A percentile compares a stretch with the other conserved stretches of the same genome.
Conservation (phyloP, 768 basidiomycete species). For the Tulasnella sp. region DNA sequence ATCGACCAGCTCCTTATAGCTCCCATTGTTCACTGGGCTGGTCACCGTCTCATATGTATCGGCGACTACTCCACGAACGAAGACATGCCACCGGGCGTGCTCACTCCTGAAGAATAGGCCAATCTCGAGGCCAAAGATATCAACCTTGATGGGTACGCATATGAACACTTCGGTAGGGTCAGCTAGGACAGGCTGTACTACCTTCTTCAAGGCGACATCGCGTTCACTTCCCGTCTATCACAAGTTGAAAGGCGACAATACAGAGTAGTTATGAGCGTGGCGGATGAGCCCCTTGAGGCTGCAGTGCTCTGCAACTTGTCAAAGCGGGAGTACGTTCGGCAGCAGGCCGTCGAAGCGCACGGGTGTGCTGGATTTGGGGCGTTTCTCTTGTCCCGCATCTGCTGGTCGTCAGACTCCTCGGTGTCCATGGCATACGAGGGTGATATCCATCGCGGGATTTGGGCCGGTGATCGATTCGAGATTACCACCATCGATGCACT, state of each 20-base stretch:
- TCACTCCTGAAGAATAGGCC: neutral
- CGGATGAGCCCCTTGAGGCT: no score
- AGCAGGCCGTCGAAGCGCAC: neutral
- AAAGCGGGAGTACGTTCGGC: neutral
- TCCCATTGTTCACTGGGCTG: neutral
- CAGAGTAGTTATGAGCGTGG: no score
- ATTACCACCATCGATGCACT: neutral
- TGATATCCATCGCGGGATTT: slow-evolving; percentile 20
- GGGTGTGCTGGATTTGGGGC: neutral
- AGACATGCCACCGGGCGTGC: neutral
- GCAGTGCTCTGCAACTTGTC: neutral
- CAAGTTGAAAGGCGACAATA: no score
- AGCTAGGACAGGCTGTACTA: no score
- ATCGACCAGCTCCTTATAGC: neutral
- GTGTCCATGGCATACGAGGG: slow-evolving; percentile 16
- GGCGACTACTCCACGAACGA: neutral
- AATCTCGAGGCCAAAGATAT: no score
- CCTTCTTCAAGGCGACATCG: no score
- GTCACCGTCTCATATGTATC: neutral
- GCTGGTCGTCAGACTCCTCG: neutral
- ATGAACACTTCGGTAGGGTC: no score
- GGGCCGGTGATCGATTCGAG: slow-evolving; percentile 23
- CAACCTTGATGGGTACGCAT: no score
- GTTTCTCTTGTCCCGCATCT: neutral
- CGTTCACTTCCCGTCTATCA: no score